Percentiles rank a stretch among this genome's conserved stretches.
Conservation (phyloP, 2,329 filamentous ascomycete species). For the Colletotrichum theobromicola region DNA sequence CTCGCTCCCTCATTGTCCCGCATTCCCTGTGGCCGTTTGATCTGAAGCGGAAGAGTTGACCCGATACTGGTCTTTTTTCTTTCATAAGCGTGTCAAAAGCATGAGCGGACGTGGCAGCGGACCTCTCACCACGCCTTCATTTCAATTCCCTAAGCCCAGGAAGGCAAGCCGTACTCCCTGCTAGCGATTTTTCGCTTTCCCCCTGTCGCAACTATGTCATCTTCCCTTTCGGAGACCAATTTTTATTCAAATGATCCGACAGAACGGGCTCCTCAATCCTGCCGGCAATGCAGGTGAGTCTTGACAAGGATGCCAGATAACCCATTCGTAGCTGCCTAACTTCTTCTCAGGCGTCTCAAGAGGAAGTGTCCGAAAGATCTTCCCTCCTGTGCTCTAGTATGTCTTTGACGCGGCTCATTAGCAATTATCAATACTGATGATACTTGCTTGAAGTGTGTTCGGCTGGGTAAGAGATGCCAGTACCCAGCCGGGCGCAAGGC, state of each 20-base stretch:
- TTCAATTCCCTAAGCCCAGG: background rate
- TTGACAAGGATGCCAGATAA: background rate
- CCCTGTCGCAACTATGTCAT: background rate
- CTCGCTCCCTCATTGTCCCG: background rate
- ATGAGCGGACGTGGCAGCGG: background rate
- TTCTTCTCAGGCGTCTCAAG: constrained; percentile 2
- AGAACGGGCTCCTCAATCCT: background rate
- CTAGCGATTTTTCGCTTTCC: background rate
- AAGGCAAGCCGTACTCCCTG: background rate
- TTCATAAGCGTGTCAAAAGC: background rate
- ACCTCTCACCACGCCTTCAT: background rate
- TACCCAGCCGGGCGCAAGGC: constrained; percentile 19
- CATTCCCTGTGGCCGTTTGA: background rate
- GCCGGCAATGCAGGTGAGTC: background rate
- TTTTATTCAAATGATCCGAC: background rate
- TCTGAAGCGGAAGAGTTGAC: background rate
- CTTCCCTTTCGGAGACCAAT: background rate
- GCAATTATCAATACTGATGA: background rate
- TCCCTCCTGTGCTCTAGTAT: constrained; percentile 27
- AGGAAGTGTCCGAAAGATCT: constrained; percentile 14
- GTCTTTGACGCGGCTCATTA: no score
- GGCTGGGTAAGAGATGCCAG: constrained; percentile 27
- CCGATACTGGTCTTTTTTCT: background rate
- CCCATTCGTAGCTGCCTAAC: background rate
- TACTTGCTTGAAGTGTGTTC: constrained; percentile 20